Evolutionary conservation across 345 rosid species (phyloP), one percentile per base, ranked within the genome.

Genomic region (Rhodamnia rubescens): DNA sequence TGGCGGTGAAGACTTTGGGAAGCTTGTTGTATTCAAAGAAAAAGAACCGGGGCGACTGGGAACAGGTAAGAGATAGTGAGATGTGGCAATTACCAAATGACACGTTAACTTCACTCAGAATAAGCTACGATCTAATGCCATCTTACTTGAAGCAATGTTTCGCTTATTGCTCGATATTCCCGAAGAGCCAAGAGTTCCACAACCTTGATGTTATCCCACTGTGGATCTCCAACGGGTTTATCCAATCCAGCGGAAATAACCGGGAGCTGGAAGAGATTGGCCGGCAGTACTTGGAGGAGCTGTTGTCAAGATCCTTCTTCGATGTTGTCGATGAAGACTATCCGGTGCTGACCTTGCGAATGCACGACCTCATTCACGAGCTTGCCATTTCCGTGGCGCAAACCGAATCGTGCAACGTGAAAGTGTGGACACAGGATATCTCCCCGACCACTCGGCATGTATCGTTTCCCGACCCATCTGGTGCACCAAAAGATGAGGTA

Each of bases 331-430:
- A 24, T 0, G 83, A 69, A 29, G 51, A 50, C 7, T 12, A 14
- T 5, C 7, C 12, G 26, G 58, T 12, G 16, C 3, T 52, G 20
- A 18, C 21, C 6, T 85, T 82, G 80, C 83, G 82, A 52, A 89
- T 90, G 91, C 93, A 90, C 50, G 90, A 88, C 83, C 84, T 88
- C 44, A 86, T 90, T 11, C 89, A 88, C 56, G 90, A 91, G 18
- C 86, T 91, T 53, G 89, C 90, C 51, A 12, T 40, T 51, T 56
- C 55, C 2, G 85, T 88, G 29, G 27, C 86, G 4, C 53, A 82
- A 81, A 84, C 42, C 36, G 91, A 90, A 44, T 64, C 75, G 16
- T 82, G 29, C 1, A 52, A 40, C 3, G 29, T 88, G 52, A 84
- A 13, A n/a, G 36, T 59, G 26, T 16, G 13, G 32, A 40, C 53